These are phyloP conservation scores for Lipomyces sp. DNA, from an alignment of 805 yeast genomes.

Conservation along the genomic window DNA sequence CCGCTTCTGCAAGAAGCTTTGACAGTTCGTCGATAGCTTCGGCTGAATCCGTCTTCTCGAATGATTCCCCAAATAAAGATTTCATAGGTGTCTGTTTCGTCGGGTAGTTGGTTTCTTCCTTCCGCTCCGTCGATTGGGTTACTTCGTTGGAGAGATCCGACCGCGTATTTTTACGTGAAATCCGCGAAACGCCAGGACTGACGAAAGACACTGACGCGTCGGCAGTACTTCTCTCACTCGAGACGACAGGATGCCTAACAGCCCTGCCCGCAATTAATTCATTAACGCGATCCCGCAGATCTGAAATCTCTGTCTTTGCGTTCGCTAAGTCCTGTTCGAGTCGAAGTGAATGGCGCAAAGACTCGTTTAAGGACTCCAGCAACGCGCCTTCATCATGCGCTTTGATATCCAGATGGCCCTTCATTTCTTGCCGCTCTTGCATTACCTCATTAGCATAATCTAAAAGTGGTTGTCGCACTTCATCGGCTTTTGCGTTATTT, in stretches of 20 bases:
- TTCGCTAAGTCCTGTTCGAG: slow-evolving; percentile 16
- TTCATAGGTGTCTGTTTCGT: not conserved
- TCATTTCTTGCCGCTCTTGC: not conserved
- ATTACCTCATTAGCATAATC: no score
- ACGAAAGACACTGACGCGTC: no score
- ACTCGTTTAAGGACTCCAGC: slow-evolving; percentile 3
- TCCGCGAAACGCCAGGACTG: no score
- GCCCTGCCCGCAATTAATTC: not conserved
- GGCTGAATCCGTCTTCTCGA: not conserved
- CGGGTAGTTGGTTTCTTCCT: not conserved
- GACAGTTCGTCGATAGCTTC: slow-evolving; percentile 17
- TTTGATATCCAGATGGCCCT: not conserved
- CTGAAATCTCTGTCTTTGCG: slow-evolving; percentile 17
- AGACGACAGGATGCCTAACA: not conserved
- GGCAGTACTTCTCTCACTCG: no score
- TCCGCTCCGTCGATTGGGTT: no score
- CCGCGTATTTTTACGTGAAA: no score
- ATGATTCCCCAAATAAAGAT: no score
- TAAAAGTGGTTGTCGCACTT: no score
- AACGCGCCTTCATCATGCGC: not conserved
- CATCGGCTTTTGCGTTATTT: no score
- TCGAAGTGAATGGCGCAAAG: slow-evolving; percentile 12
- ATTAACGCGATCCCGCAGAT: slow-evolving; percentile 2
- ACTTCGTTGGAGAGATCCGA: no score
- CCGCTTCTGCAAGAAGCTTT: slow-evolving; percentile 9